A percentile compares a stretch with the other conserved stretches of the same genome.
Evolutionary conservation across 2,329 filamentous ascomycete genomes (phyloP).

Genomic region (Arthrobotrys megalospora): DNA sequence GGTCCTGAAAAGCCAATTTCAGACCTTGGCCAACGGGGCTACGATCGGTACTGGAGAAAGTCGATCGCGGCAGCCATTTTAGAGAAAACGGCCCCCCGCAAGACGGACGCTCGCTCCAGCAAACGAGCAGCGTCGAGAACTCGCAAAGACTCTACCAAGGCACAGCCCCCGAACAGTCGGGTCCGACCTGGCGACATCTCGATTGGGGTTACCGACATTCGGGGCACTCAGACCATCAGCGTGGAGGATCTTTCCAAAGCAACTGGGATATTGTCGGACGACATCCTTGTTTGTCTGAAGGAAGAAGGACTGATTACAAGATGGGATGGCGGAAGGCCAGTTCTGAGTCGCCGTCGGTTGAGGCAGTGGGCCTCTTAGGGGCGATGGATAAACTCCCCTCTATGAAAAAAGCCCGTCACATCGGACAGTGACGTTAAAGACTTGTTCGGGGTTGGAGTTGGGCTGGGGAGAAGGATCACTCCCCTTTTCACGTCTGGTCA

Average conservation of each 20-base stretch:
- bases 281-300: constrained; percentile 36
- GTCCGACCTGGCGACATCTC: constrained; percentile 1
- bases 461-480: constrained; percentile 1
- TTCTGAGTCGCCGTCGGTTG: constrained; percentile 21
- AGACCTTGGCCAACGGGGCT: constrained; percentile 62
- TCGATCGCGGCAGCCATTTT: constrained; percentile 66
- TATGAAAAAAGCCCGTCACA: constrained; percentile 3
- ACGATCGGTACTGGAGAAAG: constrained; percentile 63
- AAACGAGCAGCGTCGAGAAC: constrained; percentile 10
- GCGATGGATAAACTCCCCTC: background rate
- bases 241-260: constrained; percentile 14
- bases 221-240: constrained; percentile 21
- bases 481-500: background rate
- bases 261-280: constrained; percentile 41
- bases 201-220: constrained; percentile 8
- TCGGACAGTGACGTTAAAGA: constrained; percentile 12
- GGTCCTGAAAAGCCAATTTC: constrained; percentile 84
- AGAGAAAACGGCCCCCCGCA: constrained; percentile 14
- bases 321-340: constrained; percentile 28
- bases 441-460: constrained; percentile 6
- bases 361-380: constrained; percentile 16
- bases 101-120: constrained; percentile 37
- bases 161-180: constrained; percentile 20
- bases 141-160: constrained; percentile 24
- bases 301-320: constrained; percentile 27